Evolutionary conservation across 2,329 filamentous ascomycete genomes (phyloP).

Genomic region (Calonectria pseudoturangicola): DNA sequence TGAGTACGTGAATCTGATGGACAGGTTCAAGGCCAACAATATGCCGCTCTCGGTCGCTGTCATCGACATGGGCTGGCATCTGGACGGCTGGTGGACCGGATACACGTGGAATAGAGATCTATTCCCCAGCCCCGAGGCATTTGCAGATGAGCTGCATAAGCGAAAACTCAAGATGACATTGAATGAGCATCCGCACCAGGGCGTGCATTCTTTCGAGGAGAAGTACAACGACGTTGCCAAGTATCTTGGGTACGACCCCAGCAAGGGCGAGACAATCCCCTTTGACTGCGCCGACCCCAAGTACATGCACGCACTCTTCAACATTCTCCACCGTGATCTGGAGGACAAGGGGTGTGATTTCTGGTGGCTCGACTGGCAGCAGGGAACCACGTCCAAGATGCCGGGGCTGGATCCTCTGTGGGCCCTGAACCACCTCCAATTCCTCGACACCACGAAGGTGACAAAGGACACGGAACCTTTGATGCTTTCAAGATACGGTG

Average conservation of each 20-base stretch:
- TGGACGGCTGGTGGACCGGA: slow-evolving; percentile 68
- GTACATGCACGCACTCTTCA: slow-evolving; percentile 76
- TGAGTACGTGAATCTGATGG: slow-evolving; percentile 75
- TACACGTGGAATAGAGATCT: slow-evolving; percentile 76
- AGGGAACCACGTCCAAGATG: slow-evolving; percentile 72
- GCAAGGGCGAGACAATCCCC: slow-evolving; percentile 67
- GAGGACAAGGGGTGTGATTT: slow-evolving; percentile 76
- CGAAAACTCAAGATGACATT: slow-evolving; percentile 72
- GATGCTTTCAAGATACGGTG: slow-evolving; percentile 77
- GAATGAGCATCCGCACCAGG: slow-evolving; percentile 78
- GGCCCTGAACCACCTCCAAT: slow-evolving; percentile 80
- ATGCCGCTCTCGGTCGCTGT: slow-evolving; percentile 77
- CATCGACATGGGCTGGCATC: slow-evolving; percentile 81
- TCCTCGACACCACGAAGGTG: slow-evolving; percentile 66
- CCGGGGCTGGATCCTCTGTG: slow-evolving; percentile 78
- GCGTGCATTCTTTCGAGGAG: slow-evolving; percentile 74
- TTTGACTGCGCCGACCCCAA: slow-evolving; percentile 73
- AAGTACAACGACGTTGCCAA: slow-evolving; percentile 73
- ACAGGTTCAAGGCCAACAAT: slow-evolving; percentile 68
- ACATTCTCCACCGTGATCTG: slow-evolving; percentile 72
- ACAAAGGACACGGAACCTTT: slow-evolving; percentile 63
- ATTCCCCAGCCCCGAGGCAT: slow-evolving; percentile 70
- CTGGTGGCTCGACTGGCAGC: slow-evolving; percentile 83
- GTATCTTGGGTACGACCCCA: slow-evolving; percentile 70
- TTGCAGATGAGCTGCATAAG: slow-evolving; percentile 70